These are phyloP conservation scores for Schizopora paradoxa DNA, from an alignment of 1,284 basidiomycete species.

Conservation along the genomic window DNA sequence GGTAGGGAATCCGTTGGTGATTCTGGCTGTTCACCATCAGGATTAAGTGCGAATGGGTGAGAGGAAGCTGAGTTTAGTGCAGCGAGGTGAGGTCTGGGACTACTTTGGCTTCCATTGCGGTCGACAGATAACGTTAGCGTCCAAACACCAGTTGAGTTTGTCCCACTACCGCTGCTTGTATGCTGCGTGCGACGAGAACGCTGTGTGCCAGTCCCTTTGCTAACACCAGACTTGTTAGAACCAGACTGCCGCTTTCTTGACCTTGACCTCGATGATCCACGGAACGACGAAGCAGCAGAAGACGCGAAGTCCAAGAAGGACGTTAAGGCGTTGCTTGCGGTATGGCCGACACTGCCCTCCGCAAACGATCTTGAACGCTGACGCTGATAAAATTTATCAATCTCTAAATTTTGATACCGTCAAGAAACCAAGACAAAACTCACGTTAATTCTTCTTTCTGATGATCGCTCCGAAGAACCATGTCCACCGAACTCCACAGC, in stretches of 20 bases:
- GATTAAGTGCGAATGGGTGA: slow-evolving; percentile 16
- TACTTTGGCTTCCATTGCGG: slow-evolving; percentile 2
- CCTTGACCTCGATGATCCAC: slow-evolving; percentile 29
- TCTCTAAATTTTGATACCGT: no score
- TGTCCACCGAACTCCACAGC: slow-evolving; percentile 15
- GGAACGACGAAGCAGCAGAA: slow-evolving; percentile 37
- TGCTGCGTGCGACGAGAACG: slow-evolving; percentile 5
- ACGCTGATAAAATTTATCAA: no score
- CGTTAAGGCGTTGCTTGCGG: slow-evolving; percentile 19
- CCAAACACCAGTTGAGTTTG: slow-evolving; percentile 16
- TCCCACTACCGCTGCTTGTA: slow-evolving; percentile 11
- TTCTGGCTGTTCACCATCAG: slow-evolving; percentile 19
- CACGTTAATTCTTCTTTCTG: no score
- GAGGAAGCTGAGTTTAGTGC: slow-evolving; percentile 10
- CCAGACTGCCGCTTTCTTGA: slow-evolving; percentile 9
- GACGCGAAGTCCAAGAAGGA: slow-evolving; percentile 61
- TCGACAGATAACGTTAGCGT: slow-evolving; percentile 18
- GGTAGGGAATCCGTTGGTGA: slow-evolving; percentile 67
- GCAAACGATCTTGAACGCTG: no score
- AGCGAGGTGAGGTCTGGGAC: slow-evolving; percentile 11
- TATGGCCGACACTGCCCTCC: no score
- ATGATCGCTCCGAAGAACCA: no score
- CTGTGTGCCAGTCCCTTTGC: slow-evolving; percentile 5
- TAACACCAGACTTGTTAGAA: slow-evolving; percentile 14
- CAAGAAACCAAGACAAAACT: no score